Base-by-base conservation (phyloP, 164 flowering plant genomes). In the Umbellularia californica region DNA sequence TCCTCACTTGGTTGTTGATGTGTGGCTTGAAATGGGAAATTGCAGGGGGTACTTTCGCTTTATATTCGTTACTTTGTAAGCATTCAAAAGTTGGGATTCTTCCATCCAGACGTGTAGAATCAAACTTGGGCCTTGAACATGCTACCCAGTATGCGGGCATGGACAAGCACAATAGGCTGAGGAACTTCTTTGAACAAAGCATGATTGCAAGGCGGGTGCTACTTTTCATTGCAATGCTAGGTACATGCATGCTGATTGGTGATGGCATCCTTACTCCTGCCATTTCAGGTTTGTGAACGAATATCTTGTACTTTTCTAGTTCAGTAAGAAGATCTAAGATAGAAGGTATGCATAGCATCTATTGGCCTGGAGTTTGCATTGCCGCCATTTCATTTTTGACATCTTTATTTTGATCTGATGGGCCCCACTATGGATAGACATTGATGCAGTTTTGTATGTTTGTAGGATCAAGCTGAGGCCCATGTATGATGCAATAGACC, bases 211-310 rank as follows among this genome's bases (percentile, higher is more conserved):
- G 90, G 81, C 88, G 94, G 81, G 72, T 88, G 23, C 76, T 92
- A 74, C 90, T 90, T 71, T 92, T 90, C 70, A 72, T 90, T 79
- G 90, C 97, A 70, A 90, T 92, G 84, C 76, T 92, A 23, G 97
- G 95, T 55, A 88, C 81, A 86, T 92, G 97, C 84, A 92, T 92
- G 97, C 83, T 90, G 47, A 92, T 92, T 75, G 97, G 97, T 50
- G 97, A 92, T 79, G 97, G 97, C 70, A 88, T 92, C 73, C 92
- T 92, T 74, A 92, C 97, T 24, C 97, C 95, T 62, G 95, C 97
- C 67, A 89, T 92, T 58, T 92, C 95, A 83, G 97, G 97, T 90
- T 74, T 80, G 83, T 24, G 27, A 63, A 50, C 14, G 12, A 71
- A 33, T 10, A 22, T 5, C 67, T 64, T 64, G 67, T 64, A 64